Base-by-base conservation (phyloP, 768 basidiomycete species). In the Leccinum rimulosum region DNA sequence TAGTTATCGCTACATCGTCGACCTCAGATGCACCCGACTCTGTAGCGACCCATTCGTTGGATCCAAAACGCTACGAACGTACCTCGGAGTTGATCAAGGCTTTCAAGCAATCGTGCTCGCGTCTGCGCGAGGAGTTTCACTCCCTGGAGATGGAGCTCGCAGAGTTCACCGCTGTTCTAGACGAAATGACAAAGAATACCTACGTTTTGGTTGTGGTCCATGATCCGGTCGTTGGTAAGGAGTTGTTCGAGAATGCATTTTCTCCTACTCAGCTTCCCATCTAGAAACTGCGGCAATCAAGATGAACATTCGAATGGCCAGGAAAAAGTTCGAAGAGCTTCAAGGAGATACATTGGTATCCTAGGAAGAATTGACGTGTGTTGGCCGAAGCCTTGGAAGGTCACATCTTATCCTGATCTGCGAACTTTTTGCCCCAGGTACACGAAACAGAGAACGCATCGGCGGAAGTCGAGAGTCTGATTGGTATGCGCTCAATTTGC, bases 51-150 rank as follows among this genome's bases (percentile, higher is more conserved):
- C 80, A 82, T 53, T 72, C 80, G 56, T 78, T 93, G 57, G 80
- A 86, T 57, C 75, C 87, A 6, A 89, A 85, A 59, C 85, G 91
- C 28, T 91, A 92, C 70, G 91, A 93, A 72, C 86, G 91, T 47
- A 92, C 91, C 19, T 91, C 89, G 10, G 95, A 98, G 74, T 84
- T 97, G 60, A 89, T 99, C 76, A 98, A 98, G 76, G 87, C 88
- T 3, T 98, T 98, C 80, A 94, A 96, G 68, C 86, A 93, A 65
- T 89, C 91, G 19, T 97, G 95, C 73, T 84, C 89, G 57, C 91
- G 87, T 48, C 80, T 92, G 33, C 84, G 88, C 19, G 88, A 91
- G 67, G 93, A 94, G 61, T 95, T 95, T 68, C 83, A 89, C 60
- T 85, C 89, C 6, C 80, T 95, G 30, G 91, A 95, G 75, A 87